phyloP scores from a whole-genome alignment of 2,329 filamentous ascomycete species.

The Pseudogymnoascus sp. region DNA sequence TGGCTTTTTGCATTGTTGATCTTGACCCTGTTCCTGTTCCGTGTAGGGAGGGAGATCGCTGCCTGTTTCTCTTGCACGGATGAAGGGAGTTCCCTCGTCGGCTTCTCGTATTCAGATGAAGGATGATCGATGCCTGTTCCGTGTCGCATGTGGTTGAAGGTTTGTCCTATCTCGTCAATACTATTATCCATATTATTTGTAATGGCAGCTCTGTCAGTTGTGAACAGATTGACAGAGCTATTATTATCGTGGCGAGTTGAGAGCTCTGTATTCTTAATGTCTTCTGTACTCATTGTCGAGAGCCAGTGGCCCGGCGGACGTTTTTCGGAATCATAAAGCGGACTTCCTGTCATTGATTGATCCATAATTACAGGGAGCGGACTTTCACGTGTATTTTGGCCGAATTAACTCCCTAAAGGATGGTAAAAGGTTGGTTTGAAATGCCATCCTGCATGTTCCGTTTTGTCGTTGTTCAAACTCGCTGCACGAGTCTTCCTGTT shows the following conservation, averaged over 20 bases:
- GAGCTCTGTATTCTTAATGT: not conserved
- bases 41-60: not conserved
- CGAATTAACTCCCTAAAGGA: not conserved
- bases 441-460: not conserved
- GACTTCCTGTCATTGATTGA: not conserved
- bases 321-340: not conserved
- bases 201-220: not conserved
- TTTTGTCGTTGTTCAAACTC: not conserved
- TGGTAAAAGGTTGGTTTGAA: not conserved
- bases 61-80: not conserved
- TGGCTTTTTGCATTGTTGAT: not conserved
- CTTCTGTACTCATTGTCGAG: not conserved
- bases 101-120: not conserved
- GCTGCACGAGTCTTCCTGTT: not conserved
- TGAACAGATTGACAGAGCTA: not conserved
- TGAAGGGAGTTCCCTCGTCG: not conserved
- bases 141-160: not conserved
- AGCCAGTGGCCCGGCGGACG: not conserved
- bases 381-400: not conserved
- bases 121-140: not conserved
- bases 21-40: slow-evolving; percentile 1
- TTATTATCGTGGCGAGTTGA: not conserved
- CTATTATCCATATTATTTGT: not conserved
- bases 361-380: not conserved
- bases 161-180: not conserved